phyloP scores from a whole-genome alignment of 1,284 basidiomycete species.

The Austroboletus novae-zelandiae region DNA sequence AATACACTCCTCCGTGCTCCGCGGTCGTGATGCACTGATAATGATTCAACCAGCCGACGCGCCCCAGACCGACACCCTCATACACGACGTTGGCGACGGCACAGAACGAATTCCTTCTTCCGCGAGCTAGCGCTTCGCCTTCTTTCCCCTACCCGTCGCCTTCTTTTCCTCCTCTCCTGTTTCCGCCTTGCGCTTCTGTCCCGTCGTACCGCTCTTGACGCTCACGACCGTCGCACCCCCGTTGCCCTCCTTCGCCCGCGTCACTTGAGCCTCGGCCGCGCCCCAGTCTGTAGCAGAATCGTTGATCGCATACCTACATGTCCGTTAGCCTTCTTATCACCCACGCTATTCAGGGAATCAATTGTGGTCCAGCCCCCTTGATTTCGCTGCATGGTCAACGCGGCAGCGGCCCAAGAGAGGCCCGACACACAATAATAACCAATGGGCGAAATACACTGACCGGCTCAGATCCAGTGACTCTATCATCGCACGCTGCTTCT shows the following conservation, averaged over 20 bases:
- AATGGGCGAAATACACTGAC: constrained; percentile 49
- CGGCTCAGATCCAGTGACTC: constrained; percentile 81
- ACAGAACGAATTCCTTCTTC: background rate
- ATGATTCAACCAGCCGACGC: too few species aligned
- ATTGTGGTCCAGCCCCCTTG: background rate
- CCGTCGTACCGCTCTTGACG: constrained; percentile 51
- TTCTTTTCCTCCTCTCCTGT: constrained; percentile 38
- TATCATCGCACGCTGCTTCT: constrained; percentile 83
- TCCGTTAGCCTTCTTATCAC: background rate
- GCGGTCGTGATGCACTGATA: too few species aligned
- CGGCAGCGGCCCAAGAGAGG: constrained; percentile 7
- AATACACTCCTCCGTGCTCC: too few species aligned
- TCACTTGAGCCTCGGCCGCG: constrained; percentile 69
- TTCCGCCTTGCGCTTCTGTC: constrained; percentile 68
- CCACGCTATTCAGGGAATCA: background rate
- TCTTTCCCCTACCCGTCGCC: constrained; percentile 55
- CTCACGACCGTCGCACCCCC: constrained; percentile 71
- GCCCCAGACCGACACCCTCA: too few species aligned
- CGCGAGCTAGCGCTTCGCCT: constrained; percentile 46
- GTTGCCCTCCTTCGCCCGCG: constrained; percentile 43
- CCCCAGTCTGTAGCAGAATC: constrained; percentile 71
- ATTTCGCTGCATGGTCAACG: constrained; percentile 2
- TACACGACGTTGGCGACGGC: background rate
- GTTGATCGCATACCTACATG: constrained; percentile 73
- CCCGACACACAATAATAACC: background rate